Percentiles rank a stretch among this genome's conserved stretches.
These are phyloP conservation scores for Medicago ruthenica DNA, from an alignment of 306 rosid species.

Conservation along the genomic window DNA sequence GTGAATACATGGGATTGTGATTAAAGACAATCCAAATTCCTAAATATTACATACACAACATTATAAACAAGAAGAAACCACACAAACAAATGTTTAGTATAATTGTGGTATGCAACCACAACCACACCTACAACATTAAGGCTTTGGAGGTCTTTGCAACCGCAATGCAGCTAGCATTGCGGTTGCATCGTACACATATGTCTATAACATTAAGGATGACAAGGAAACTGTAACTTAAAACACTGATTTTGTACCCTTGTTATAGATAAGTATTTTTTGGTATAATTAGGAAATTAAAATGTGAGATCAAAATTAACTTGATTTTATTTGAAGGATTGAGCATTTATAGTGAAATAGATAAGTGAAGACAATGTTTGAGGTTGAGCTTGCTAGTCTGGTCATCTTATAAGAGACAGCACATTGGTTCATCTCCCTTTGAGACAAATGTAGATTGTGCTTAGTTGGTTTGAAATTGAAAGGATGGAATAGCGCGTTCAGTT, in stretches of 20 bases:
- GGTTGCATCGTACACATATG: neutral
- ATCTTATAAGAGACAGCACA: slow-evolving; percentile 56
- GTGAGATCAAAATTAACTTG: neutral
- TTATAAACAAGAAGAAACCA: no score
- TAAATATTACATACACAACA: no score
- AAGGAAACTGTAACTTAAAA: neutral
- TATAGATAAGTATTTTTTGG: neutral
- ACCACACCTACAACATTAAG: no score
- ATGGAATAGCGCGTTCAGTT: slow-evolving; percentile 39
- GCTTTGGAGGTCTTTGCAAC: neutral
- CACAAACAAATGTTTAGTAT: neutral
- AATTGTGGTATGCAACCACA: neutral
- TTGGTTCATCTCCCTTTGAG: slow-evolving; percentile 70
- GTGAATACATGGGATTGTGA: no score
- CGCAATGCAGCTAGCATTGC: no score
- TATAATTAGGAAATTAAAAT: slow-evolving; percentile 9
- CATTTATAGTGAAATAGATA: slow-evolving; percentile 19
- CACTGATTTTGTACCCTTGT: neutral
- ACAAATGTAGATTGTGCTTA: slow-evolving; percentile 52
- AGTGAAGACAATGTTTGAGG: slow-evolving; percentile 32
- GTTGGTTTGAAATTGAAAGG: slow-evolving; percentile 41
- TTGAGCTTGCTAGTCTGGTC: slow-evolving; percentile 32
- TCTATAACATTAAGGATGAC: neutral
- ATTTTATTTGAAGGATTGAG: neutral
- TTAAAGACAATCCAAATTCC: no score